A percentile compares a stretch with the other conserved stretches of the same genome.
phyloP scores from a whole-genome alignment of 2,329 filamentous ascomycete species.

The Verticillium nubilum region DNA sequence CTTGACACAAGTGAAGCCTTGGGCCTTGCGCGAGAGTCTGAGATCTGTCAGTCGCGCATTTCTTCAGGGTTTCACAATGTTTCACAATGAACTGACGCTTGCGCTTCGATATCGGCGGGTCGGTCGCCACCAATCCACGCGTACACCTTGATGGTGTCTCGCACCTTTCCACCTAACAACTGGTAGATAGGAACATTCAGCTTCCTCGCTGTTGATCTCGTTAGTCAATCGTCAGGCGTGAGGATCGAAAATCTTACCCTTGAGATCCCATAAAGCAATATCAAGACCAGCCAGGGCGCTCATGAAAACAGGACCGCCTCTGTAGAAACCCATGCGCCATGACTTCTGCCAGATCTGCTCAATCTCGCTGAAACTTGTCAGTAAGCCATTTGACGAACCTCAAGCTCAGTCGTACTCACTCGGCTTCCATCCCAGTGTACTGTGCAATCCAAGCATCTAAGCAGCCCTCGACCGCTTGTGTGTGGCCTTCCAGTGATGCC shows the following conservation, averaged over 20 bases:
- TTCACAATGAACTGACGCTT: conserved; percentile 42
- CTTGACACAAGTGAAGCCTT: conserved; percentile 64
- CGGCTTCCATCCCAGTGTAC: conserved; percentile 62
- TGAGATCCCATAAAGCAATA: conserved; percentile 76
- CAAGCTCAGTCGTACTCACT: conserved; percentile 39
- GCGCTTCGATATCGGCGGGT: conserved; percentile 58
- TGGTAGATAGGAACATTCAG: conserved; percentile 64
- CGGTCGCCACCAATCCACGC: conserved; percentile 75
- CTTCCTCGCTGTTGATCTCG: conserved; percentile 28
- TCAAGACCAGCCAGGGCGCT: conserved; percentile 72
- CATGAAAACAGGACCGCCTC: conserved; percentile 77
- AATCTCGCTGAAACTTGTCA: conserved; percentile 51
- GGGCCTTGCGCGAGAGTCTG: conserved; percentile 49
- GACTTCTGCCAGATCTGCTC: conserved; percentile 75
- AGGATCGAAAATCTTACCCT: conserved; percentile 30
- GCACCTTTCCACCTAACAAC: conserved; percentile 68
- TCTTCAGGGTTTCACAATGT: too few relatives aligned
- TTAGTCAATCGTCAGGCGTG: background rate
- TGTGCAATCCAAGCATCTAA: conserved; percentile 60
- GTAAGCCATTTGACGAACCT: background rate
- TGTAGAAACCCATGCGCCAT: conserved; percentile 68
- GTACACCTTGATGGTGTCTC: conserved; percentile 66
- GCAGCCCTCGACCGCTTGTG: conserved; percentile 67
- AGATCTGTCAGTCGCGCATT: conserved; percentile 4
- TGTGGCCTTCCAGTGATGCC: conserved; percentile 68